Percentiles rank a stretch among this genome's conserved stretches.
Conservation (phyloP, 176 grass and related monocot genomes). For the Canna indica region DNA sequence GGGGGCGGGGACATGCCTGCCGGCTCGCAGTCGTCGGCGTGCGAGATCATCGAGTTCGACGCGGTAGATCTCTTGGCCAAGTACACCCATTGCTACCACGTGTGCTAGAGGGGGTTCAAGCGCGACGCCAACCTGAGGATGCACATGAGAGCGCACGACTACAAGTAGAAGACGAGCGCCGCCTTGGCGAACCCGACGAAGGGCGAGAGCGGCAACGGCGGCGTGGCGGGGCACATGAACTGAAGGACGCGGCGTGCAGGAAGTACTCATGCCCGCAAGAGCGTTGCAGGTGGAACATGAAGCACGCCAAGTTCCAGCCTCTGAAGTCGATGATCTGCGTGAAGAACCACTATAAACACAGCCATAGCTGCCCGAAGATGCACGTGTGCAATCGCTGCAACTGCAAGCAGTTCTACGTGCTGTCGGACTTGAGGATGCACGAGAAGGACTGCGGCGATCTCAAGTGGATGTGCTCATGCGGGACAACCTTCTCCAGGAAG, state of each 20-base stretch:
- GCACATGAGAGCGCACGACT: conserved; percentile 97
- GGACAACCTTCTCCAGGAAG: conserved; percentile 80
- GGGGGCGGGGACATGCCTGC: background rate
- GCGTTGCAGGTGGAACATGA: conserved; percentile 75
- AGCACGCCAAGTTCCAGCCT: conserved; percentile 83
- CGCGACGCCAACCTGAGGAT: conserved; percentile 94
- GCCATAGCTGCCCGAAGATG: conserved; percentile 98
- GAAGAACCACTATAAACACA: conserved; percentile 96
- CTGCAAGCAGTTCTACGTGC: conserved; percentile 74
- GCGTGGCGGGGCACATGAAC: background rate
- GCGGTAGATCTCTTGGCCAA: conserved; percentile 72
- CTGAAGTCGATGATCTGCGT: conserved; percentile 76
- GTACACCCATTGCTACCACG: conserved; percentile 85
- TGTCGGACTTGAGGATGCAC: conserved; percentile 85
- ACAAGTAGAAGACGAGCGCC: conserved; percentile 84
- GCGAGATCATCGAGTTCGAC: conserved; percentile 66
- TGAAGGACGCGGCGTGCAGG: background rate
- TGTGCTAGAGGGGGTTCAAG: conserved; percentile 96
- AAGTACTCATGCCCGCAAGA: conserved; percentile 87
- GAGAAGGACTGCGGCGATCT: conserved; percentile 90
- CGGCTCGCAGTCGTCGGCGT: too few species aligned
- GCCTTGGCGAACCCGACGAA: conserved; percentile 54
- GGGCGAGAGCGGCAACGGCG: background rate
- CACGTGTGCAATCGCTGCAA: conserved; percentile 89
- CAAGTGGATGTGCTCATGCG: conserved; percentile 87